These are phyloP conservation scores for Penicillium brevicompactum DNA, from an alignment of 2,329 filamentous ascomycete species.

Conservation along the genomic window DNA sequence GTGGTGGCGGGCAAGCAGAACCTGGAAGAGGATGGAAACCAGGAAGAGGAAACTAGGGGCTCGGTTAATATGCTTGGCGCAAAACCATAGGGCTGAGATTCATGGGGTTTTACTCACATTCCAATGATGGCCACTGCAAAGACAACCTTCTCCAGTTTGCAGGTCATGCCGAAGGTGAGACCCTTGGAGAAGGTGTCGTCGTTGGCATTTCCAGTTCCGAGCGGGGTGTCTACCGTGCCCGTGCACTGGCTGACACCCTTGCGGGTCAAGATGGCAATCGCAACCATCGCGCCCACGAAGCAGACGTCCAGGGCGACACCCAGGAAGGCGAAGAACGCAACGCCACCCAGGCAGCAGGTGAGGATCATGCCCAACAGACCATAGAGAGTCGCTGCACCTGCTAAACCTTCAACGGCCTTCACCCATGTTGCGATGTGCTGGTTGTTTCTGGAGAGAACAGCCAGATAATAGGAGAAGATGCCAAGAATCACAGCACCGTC, in stretches of 20 bases:
- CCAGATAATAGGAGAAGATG: conserved; percentile 83
- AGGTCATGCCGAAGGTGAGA: conserved; percentile 61
- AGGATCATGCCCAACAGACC: conserved; percentile 70
- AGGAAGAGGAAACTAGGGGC: conserved; percentile 70
- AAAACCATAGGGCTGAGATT: background rate
- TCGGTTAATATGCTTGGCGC: conserved; percentile 5
- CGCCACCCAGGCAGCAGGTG: conserved; percentile 77
- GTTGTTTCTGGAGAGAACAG: conserved; percentile 67
- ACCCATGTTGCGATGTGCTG: conserved; percentile 65
- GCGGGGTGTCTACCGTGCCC: conserved; percentile 65
- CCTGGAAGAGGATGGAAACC: conserved; percentile 68
- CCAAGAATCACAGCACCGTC: conserved; percentile 73
- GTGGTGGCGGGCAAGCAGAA: conserved; percentile 69
- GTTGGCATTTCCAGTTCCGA: conserved; percentile 64
- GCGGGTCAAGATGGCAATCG: conserved; percentile 74
- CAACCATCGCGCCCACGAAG: conserved; percentile 78
- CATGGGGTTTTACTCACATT: conserved; percentile 56
- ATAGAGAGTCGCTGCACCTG: conserved; percentile 75
- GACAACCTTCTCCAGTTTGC: conserved; percentile 73
- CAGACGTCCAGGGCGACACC: conserved; percentile 75
- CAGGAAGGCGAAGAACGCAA: conserved; percentile 70
- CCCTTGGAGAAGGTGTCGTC: conserved; percentile 50
- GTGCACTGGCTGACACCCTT: conserved; percentile 68
- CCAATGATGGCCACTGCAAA: conserved; percentile 78
- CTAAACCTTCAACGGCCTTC: conserved; percentile 76